A percentile compares a stretch with the other conserved stretches of the same genome.
phyloP scores from a whole-genome alignment of 352 stramenopile genomes.

The Phytopythium vexans region DNA sequence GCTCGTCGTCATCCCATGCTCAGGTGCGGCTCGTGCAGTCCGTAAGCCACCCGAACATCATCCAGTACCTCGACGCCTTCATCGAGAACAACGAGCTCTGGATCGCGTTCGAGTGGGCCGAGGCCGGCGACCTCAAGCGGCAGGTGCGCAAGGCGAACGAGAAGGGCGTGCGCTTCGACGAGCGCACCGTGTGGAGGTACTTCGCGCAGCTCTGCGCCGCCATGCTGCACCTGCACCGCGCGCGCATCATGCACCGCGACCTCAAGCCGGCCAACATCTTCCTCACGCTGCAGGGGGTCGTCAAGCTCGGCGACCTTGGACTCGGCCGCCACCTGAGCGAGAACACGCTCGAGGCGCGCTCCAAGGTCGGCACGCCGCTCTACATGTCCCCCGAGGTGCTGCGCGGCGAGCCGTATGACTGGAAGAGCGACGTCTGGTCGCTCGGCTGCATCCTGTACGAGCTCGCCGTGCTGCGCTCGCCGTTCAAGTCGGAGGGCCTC shows the following conservation, averaged over 20 bases:
- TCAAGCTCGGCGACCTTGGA: constrained; percentile 89
- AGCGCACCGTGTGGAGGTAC: constrained; percentile 93
- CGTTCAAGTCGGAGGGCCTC: constrained; percentile 92
- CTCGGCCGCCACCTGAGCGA: constrained; percentile 77
- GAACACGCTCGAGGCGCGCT: constrained; percentile 80
- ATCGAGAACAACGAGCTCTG: constrained; percentile 88
- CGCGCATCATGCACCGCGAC: constrained; percentile 93
- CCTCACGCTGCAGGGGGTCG: constrained; percentile 83
- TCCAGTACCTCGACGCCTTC: constrained; percentile 92
- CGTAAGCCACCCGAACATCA: constrained; percentile 88
- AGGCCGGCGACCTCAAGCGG: constrained; percentile 91
- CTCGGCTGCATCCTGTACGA: constrained; percentile 96
- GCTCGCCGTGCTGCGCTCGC: constrained; percentile 91
- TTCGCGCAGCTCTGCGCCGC: constrained; percentile 88
- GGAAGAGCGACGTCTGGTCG: constrained; percentile 95
- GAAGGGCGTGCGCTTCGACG: constrained; percentile 80
- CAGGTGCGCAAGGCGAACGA: constrained; percentile 91
- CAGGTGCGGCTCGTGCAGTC: constrained; percentile 86
- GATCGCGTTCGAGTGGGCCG: constrained; percentile 94
- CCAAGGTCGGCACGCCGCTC: constrained; percentile 92
- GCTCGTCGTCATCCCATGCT: too few species aligned
- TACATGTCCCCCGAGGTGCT: constrained; percentile 96
- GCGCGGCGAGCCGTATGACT: constrained; percentile 91
- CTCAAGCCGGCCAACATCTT: constrained; percentile 95
- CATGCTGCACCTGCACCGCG: constrained; percentile 84